A percentile compares a stretch with the other conserved stretches of the same genome.
Evolutionary conservation across 148 eudicot genomes (phyloP).

Genomic region (Beta vulgaris): DNA sequence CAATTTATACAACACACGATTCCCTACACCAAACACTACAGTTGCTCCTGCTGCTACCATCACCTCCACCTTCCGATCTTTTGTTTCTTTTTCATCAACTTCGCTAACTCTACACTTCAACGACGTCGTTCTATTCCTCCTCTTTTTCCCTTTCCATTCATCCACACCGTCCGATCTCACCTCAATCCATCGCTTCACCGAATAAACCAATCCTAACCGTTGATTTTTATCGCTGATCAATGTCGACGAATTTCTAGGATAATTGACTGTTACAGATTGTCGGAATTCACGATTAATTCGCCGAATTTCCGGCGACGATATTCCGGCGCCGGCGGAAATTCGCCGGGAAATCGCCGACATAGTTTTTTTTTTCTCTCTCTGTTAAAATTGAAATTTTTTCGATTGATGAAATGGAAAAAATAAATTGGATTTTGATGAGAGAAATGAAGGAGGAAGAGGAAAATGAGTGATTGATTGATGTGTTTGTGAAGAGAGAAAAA

Average conservation of each 20-base stretch:
- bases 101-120: conserved; percentile 14
- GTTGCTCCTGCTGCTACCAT: conserved; percentile 59
- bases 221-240: no score
- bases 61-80: conserved; percentile 42
- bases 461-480: background rate
- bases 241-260: conserved; percentile 22
- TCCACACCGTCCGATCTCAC: conserved; percentile 18
- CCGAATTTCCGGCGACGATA: background rate
- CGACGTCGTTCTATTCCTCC: background rate
- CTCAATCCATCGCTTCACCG: conserved; percentile 12
- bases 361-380: background rate
- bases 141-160: background rate
- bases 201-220: background rate
- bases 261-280: background rate
- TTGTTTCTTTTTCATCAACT: conserved; percentile 11
- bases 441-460: background rate
- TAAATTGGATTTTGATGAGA: background rate
- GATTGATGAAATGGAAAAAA: background rate
- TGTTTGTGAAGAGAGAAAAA: background rate
- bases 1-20: conserved; percentile 84
- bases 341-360: conserved; percentile 32
- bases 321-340: conserved; percentile 23
- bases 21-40: conserved; percentile 85
- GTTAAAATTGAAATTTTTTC: background rate
- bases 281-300: background rate